A percentile compares a stretch with the other conserved stretches of the same genome.
These are phyloP conservation scores for Fusarium sp. DNA, from an alignment of 2,329 filamentous ascomycete genomes.

Conservation along the genomic window DNA sequence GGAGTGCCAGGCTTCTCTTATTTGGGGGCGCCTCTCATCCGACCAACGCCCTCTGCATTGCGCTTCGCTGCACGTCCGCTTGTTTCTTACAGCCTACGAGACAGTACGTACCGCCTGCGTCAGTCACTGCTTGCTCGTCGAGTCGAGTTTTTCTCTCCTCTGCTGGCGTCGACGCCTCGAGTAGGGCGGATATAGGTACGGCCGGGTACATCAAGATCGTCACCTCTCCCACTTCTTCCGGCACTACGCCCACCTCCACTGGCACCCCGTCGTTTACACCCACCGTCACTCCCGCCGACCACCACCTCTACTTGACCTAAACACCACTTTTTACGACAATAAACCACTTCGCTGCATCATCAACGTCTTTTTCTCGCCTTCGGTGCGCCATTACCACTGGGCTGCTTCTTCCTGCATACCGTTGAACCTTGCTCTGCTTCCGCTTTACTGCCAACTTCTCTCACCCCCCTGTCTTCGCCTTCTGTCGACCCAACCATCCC, in stretches of 20 bases:
- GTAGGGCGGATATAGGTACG: slow-evolving; percentile 45
- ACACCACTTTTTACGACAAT: slow-evolving; percentile 35
- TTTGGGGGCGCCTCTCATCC: slow-evolving; percentile 32
- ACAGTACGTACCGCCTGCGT: slow-evolving; percentile 13
- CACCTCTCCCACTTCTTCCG: slow-evolving; percentile 32
- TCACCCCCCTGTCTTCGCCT: slow-evolving; percentile 19
- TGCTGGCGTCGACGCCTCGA: neutral
- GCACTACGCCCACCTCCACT: slow-evolving; percentile 38
- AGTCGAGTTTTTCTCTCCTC: slow-evolving; percentile 3
- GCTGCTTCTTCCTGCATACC: slow-evolving; percentile 8
- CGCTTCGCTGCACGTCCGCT: neutral
- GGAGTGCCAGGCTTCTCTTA: slow-evolving; percentile 30
- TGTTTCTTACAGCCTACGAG: neutral
- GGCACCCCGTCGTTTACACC: slow-evolving; percentile 29
- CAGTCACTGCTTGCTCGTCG: slow-evolving; percentile 8
- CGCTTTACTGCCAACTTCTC: slow-evolving; percentile 11
- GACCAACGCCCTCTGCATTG: slow-evolving; percentile 1
- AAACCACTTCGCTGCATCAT: slow-evolving; percentile 29
- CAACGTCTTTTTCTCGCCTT: slow-evolving; percentile 3
- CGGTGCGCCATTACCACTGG: slow-evolving; percentile 15
- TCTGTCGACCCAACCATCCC: slow-evolving; percentile 38
- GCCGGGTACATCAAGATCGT: slow-evolving; percentile 40
- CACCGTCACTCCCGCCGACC: slow-evolving; percentile 40
- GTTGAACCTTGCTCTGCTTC: slow-evolving; percentile 5
- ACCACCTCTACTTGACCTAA: slow-evolving; percentile 36